Base-by-base conservation (phyloP, 805 yeast species). In the Candida patagonica region DNA sequence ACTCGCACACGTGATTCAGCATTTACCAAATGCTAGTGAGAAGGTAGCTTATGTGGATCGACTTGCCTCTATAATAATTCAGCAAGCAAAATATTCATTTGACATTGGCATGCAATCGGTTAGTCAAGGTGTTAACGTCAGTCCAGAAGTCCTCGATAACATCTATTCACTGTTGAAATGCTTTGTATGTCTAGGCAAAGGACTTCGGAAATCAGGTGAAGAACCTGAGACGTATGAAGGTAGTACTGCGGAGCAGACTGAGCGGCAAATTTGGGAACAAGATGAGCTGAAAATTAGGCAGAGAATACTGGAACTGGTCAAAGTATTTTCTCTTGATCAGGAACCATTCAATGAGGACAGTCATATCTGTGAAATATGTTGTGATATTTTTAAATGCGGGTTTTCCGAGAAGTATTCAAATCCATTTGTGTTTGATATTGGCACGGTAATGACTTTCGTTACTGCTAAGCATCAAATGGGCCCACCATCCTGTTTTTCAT, bases 131-230 rank as follows among this genome's bases (percentile, higher is more conserved):
- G 15, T 15, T 16, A 4, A 16, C 13, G 10, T 29, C 17, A 34
- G 17, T 7, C 35, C 36, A 22, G 40, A 30, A 21, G 22, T 38
- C n/a, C 27, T 33, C n/a, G 12, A 7, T 9, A 22, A 59, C 2
- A 76, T 72, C 1, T 53, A 67, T 2, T 78, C 87, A 19, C 58
- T 83, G 34, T 57, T 84, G 20, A 61, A 72, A 10, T 81, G 86
- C 52, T 56, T 86, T 0, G 68, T 69, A n/a, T 83, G 80, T 39
- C 62, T 85, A 3, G 92, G 86, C 0, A 79, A 77, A 41, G 85
- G 87, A 0, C 57, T 80, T 52, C 73, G 74, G 37, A 57, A 71
- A 2, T 78, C 84, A 0, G 76, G 68, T 29, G 85, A 78, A 19
- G 61, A 64, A 2, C 70, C 66, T 8, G 25, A 15, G 12, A n/a